Base-by-base conservation (phyloP, 2,329 filamentous ascomycete genomes). In the Colletotrichum sp. region DNA sequence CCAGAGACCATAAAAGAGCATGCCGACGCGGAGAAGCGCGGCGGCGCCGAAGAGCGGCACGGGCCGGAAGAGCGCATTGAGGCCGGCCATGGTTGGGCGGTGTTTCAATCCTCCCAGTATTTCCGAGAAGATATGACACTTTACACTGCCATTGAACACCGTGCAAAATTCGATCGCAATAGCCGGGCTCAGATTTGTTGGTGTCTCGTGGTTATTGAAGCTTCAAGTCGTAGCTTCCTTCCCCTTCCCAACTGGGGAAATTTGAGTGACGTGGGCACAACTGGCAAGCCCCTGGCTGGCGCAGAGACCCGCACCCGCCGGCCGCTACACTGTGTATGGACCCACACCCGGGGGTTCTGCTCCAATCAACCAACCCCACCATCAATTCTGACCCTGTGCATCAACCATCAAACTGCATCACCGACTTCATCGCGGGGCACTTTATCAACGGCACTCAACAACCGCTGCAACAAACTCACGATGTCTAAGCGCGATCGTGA, bases 1-100 rank as follows among this genome's bases (percentile, higher is more conserved):
- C 89, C 95, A 96, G 76, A 95, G 91, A 74, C 97, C 96, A 84
- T 99, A 99, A 81, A 98, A 83, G 66, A 99, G 91, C 78, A 99
- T 92, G 36, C 87, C 83, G 7, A 92, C 82, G 76, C 97, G 95
- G 28, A 99, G 90, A 64, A 93, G 80, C 70, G 93, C 87, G 67
- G 91, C 88, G 15, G 90, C 83, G 69, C 86, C 77, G 83, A 93
- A 92, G 80, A 94, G 89, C 10, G 89, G 87, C 9, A 82, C 43
- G 2, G 87, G 86, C 72, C 80, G 80, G 74, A 78, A 78, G 66
- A 78, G 67, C 18, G 81, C 80, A 71, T 88, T 84, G 63, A 88
- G 80, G 66, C 80, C 68, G 21, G 81, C 74, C 30, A 83, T 60
- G 24, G 79, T 71, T 7, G 79, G 80, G 24, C 24, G 28, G 64